Evolutionary conservation across 208 protist species (phyloP).

Genomic region (Porcisia deanei): DNA sequence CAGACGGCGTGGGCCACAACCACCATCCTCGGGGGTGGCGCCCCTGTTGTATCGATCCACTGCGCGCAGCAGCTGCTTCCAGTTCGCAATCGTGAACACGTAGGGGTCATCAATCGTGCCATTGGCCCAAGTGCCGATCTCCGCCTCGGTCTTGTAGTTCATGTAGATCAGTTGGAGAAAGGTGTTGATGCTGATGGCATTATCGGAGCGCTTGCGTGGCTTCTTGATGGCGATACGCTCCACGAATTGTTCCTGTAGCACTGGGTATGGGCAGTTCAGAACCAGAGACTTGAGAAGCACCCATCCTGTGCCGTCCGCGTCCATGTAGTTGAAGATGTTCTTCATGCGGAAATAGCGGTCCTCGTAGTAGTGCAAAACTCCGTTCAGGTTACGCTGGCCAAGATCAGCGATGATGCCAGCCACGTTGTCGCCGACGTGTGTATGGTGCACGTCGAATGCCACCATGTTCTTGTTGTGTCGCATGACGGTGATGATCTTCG

Average conservation of each 20-base stretch:
- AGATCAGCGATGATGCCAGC: conserved; percentile 62
- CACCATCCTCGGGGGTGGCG: not conserved
- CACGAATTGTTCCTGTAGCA: conserved; percentile 85
- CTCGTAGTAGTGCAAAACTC: conserved; percentile 73
- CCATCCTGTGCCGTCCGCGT: conserved; percentile 74
- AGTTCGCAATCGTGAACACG: conserved; percentile 76
- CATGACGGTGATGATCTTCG: conserved; percentile 68
- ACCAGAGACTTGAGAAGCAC: conserved; percentile 74
- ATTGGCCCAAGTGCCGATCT: conserved; percentile 50
- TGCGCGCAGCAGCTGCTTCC: conserved; percentile 73
- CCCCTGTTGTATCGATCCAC: conserved; percentile 53
- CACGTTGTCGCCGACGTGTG: conserved; percentile 76
- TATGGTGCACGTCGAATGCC: conserved; percentile 56
- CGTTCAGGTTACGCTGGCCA: conserved; percentile 50
- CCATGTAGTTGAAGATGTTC: conserved; percentile 80
- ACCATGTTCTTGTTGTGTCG: conserved; percentile 79
- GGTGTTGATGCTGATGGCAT: conserved; percentile 76
- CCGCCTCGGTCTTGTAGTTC: conserved; percentile 85
- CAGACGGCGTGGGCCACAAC: not conserved
- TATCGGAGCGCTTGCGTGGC: conserved; percentile 64
- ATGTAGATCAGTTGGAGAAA: conserved; percentile 83
- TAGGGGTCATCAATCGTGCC: conserved; percentile 60
- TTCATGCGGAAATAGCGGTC: conserved; percentile 88
- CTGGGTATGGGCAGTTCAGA: conserved; percentile 69
- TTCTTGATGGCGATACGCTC: conserved; percentile 70